Conservation (phyloP, 2,329 filamentous ascomycete species). For the Cladorrhinum sp. region DNA sequence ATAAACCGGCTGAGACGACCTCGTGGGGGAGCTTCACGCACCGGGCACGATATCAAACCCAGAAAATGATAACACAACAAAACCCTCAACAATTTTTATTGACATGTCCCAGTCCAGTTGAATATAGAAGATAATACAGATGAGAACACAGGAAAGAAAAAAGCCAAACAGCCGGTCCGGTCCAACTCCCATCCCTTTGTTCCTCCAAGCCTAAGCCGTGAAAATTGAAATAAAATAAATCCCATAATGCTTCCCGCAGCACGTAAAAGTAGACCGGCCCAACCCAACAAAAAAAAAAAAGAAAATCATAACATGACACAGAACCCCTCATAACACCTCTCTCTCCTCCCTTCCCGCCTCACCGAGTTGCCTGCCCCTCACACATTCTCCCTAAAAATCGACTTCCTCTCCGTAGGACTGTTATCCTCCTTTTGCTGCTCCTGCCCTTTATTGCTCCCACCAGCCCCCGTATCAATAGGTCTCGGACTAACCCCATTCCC, state of each 20-base stretch:
- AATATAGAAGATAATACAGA: slow-evolving; percentile 3
- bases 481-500: slow-evolving; percentile 72
- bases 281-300: neutral
- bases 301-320: neutral
- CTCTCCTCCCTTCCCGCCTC: neutral
- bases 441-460: slow-evolving; percentile 30
- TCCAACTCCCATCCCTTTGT: neutral
- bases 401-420: slow-evolving; percentile 65
- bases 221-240: too few species aligned
- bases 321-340: too few species aligned
- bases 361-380: too few species aligned
- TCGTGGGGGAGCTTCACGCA: neutral
- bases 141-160: neutral
- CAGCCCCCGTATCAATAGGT: slow-evolving; percentile 56
- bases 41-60: neutral
- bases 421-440: slow-evolving; percentile 37
- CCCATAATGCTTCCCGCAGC: neutral
- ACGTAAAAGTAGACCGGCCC: neutral
- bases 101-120: neutral
- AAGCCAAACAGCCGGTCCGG: neutral
- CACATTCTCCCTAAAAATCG: slow-evolving; percentile 68
- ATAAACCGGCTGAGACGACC: neutral
- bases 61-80: neutral
- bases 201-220: neutral
- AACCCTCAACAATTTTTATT: neutral